These are phyloP conservation scores for Priceomyces carsonii DNA, from an alignment of 805 yeast genomes.

Conservation along the genomic window DNA sequence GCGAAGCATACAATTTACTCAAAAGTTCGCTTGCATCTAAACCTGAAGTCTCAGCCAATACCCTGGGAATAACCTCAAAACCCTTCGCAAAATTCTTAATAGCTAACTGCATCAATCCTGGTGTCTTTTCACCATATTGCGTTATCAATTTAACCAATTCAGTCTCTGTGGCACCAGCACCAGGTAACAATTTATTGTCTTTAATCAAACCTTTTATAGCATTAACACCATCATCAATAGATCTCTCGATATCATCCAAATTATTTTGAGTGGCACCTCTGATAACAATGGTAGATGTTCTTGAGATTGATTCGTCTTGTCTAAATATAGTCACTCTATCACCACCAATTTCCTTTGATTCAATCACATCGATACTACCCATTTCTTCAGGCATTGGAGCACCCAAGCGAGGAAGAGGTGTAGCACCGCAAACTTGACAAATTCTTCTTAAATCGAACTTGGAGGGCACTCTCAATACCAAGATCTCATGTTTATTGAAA, in stretches of 20 bases:
- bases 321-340: conserved; percentile 94
- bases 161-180: conserved; percentile 95
- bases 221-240: conserved; percentile 95
- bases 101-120: conserved; percentile 90
- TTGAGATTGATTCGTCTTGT: conserved; percentile 67
- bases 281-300: conserved; percentile 87
- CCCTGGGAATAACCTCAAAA: conserved; percentile 90
- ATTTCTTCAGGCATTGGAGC: conserved; percentile 95
- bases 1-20: conserved; percentile 87
- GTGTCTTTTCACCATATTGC: conserved; percentile 87
- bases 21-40: conserved; percentile 86
- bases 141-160: conserved; percentile 80
- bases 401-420: conserved; percentile 91
- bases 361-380: conserved; percentile 85
- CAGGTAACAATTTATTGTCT: conserved; percentile 79
- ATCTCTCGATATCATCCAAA: conserved; percentile 93
- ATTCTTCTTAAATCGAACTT: conserved; percentile 93
- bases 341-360: conserved; percentile 94
- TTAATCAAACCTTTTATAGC: conserved; percentile 87
- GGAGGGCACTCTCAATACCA: conserved; percentile 87
- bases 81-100: conserved; percentile 93
- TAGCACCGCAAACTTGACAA: conserved; percentile 95
- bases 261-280: conserved; percentile 96
- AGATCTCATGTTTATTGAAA: conserved; percentile 79
- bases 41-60: conserved; percentile 93